phyloP scores from a whole-genome alignment of 2,329 filamentous ascomycete species.

The Penicillium sp. region DNA sequence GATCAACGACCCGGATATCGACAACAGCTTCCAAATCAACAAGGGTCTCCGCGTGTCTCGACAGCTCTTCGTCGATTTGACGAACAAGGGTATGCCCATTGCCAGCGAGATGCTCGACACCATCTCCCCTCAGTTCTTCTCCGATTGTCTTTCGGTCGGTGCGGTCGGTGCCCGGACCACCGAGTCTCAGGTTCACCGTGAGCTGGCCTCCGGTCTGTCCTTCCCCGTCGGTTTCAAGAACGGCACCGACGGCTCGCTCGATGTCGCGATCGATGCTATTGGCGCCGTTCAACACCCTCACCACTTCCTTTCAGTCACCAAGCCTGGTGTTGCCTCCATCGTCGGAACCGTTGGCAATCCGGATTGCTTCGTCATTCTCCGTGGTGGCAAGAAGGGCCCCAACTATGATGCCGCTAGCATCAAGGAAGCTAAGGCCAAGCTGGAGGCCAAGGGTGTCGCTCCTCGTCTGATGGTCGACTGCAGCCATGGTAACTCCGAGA shows the following conservation, averaged over 20 bases:
- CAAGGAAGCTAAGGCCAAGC: slow-evolving; percentile 70
- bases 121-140: slow-evolving; percentile 93
- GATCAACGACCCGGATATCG: slow-evolving; percentile 97
- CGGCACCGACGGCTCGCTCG: slow-evolving; percentile 84
- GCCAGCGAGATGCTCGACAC: slow-evolving; percentile 98
- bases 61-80: slow-evolving; percentile 90
- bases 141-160: slow-evolving; percentile 83
- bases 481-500: slow-evolving; percentile 91
- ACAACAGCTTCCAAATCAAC: slow-evolving; percentile 98
- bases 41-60: slow-evolving; percentile 83
- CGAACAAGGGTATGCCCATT: slow-evolving; percentile 86
- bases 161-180: slow-evolving; percentile 95
- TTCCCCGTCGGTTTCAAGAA: slow-evolving; percentile 99
- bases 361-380: slow-evolving; percentile 93
- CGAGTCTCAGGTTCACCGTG: slow-evolving; percentile 90
- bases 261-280: slow-evolving; percentile 91
- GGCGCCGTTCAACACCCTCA: slow-evolving; percentile 87
- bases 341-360: slow-evolving; percentile 92
- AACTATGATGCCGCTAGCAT: slow-evolving; percentile 89
- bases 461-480: slow-evolving; percentile 94
- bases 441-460: slow-evolving; percentile 66
- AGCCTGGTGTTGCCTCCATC: slow-evolving; percentile 90
- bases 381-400: slow-evolving; percentile 85
- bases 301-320: slow-evolving; percentile 95
- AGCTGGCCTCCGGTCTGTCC: slow-evolving; percentile 85